phyloP scores from a whole-genome alignment of 805 yeast genomes.

The Starmerella vitae region DNA sequence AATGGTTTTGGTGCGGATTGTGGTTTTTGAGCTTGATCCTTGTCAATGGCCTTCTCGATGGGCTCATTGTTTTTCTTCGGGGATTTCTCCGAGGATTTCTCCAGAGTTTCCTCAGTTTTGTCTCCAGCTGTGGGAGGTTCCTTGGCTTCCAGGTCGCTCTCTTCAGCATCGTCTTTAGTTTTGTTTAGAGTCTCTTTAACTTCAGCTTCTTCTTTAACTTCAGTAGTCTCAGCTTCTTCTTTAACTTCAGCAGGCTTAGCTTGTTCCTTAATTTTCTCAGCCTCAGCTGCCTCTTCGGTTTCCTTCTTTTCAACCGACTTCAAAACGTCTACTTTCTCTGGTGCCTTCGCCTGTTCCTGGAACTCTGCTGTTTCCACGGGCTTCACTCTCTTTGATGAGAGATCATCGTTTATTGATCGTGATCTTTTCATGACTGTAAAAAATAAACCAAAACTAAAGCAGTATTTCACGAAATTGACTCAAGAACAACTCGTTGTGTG shows the following conservation, averaged over 20 bases:
- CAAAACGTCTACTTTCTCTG: no score
- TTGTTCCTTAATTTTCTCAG: constrained; percentile 3
- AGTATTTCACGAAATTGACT: no score
- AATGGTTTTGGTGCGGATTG: background rate
- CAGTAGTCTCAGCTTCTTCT: background rate
- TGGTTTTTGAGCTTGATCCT: background rate
- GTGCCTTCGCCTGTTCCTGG: no score
- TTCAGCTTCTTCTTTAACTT: background rate
- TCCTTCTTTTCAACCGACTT: constrained; percentile 3
- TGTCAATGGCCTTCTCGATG: background rate
- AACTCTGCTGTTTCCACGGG: no score
- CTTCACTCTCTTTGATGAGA: no score
- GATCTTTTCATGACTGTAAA: no score
- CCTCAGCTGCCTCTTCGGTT: constrained; percentile 13
- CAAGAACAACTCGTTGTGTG: no score
- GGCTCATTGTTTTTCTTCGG: background rate
- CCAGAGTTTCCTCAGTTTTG: constrained; percentile 14
- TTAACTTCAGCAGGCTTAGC: constrained; percentile 3
- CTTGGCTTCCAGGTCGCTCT: constrained; percentile 5
- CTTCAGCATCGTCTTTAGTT: constrained; percentile 7
- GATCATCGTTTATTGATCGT: no score
- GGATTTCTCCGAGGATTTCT: constrained; percentile 3
- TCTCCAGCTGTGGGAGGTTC: constrained; percentile 11
- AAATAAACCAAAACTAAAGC: no score
- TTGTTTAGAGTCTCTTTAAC: background rate